phyloP scores from a whole-genome alignment of 129 eudicot genomes.

The Heracleum sosnowskyi region DNA sequence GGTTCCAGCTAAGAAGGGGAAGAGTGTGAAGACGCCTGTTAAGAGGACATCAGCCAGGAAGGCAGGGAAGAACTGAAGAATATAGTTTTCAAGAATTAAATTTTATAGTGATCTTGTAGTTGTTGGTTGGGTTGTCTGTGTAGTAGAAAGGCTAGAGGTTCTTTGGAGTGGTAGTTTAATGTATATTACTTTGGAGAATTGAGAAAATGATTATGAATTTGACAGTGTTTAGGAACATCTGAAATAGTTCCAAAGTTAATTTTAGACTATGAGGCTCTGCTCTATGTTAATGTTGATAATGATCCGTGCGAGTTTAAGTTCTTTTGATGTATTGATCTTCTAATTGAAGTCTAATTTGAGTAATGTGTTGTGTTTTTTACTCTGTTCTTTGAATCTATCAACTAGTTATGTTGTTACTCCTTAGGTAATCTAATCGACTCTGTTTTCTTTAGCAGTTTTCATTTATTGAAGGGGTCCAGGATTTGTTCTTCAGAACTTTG shows the following conservation, averaged over 20 bases:
- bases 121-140: constrained; percentile 3
- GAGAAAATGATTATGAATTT: background rate
- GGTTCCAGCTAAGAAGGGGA: constrained; percentile 3
- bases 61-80: constrained; percentile 7
- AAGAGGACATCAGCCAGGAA: constrained; percentile 9
- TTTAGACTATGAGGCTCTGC: background rate
- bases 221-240: background rate
- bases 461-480: background rate
- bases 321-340: background rate
- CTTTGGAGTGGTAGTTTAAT: background rate
- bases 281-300: background rate
- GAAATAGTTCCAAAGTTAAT: background rate
- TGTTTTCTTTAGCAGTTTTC: background rate
- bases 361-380: background rate
- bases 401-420: background rate
- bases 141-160: background rate
- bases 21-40: constrained; percentile 5
- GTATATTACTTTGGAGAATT: constrained; percentile 8
- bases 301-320: background rate
- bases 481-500: background rate
- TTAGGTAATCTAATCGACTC: background rate
- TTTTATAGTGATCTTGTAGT: background rate
- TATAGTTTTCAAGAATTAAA: background rate
- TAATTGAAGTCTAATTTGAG: too few species aligned
- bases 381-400: background rate